Evolutionary conservation across 805 yeast species (phyloP).

Genomic region (Ogataea thermomethanolica): DNA sequence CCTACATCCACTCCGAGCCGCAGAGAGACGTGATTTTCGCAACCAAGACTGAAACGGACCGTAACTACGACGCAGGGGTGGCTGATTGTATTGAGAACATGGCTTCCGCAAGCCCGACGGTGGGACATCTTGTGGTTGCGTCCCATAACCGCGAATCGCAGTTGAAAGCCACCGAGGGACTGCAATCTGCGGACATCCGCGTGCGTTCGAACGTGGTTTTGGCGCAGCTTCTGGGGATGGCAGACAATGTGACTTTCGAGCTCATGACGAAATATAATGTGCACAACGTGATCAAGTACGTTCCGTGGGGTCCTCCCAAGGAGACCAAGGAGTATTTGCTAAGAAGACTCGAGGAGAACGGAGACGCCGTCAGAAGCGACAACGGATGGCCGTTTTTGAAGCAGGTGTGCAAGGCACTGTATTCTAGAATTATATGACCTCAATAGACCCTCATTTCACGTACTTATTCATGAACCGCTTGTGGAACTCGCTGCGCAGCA

Average conservation of each 20-base stretch:
- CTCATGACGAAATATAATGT: conserved; percentile 62
- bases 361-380: conserved; percentile 86
- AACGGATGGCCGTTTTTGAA: conserved; percentile 73
- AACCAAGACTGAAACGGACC: conserved; percentile 78
- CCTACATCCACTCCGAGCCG: conserved; percentile 87
- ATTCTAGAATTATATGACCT: conserved; percentile 26
- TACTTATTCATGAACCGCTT: conserved; percentile 39
- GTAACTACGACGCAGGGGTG: conserved; percentile 69
- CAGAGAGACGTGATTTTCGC: conserved; percentile 69
- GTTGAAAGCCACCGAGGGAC: conserved; percentile 58
- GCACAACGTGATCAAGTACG: conserved; percentile 83
- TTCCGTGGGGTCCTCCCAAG: conserved; percentile 96
- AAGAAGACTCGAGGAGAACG: conserved; percentile 92
- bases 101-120: conserved; percentile 38
- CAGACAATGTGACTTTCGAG: conserved; percentile 80
- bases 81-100: conserved; percentile 58
- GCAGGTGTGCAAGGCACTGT: conserved; percentile 42
- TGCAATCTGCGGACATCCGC: conserved; percentile 32
- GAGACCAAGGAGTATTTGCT: conserved; percentile 88
- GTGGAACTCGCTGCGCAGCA: conserved; percentile 40
- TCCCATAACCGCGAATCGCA: conserved; percentile 85
- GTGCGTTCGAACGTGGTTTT: conserved; percentile 64
- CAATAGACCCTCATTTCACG: conserved; percentile 26
- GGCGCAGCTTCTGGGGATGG: conserved; percentile 95
- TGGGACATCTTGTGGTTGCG: conserved; percentile 84